Base-by-base conservation (phyloP, 202 grass and related monocot species). In the Carex sylvatica region DNA sequence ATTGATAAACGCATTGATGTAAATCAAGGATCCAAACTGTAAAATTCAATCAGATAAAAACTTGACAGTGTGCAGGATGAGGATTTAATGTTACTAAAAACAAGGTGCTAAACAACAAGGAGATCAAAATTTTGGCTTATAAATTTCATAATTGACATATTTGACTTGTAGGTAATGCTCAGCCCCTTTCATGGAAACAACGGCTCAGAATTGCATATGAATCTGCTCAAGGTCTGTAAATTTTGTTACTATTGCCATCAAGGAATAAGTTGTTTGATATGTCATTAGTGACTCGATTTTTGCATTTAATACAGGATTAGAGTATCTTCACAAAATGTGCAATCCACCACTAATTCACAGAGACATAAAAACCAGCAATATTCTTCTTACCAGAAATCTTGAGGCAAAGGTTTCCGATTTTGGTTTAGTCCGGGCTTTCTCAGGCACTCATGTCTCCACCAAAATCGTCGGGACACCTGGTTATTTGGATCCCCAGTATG, bases 331-430 rank as follows among this genome's bases (percentile, higher is more conserved):
- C 62, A 81, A 81, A 40, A 47, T 44, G 58, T 88, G 81, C 54
- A 71, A 42, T 58, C 74, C 81, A 71, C 65, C 86, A 13, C 53
- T 84, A n/a, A 30, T 88, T 9, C 82, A 88, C 26, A 88, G 86
- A 80, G 82, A 88, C 9, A 33, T 88, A 53, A 88, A 88, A 28
- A 77, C 65, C 7, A 40, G 53, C 44, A 88, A 88, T 31, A 88
- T 88, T 55, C 87, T 88, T 33, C 79, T 84, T 15, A 82, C 76
- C 2, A 52, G 12, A 66, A 85, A 64, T 31, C 77, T 85, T 1
- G 87, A 88, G 59, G 87, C 82, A 79, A 88, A 85, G 16, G 36
- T 88, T 65, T 75, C 87, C 24, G 82, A 88, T 76, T 85, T 88
- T 76, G 87, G 87, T 19, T 46, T 88, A 22, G 78, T 80, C 4